A percentile compares a stretch with the other conserved stretches of the same genome.
These are phyloP conservation scores for Entomortierella chlamydospora DNA, from an alignment of 192 early-diverging fungal genomes.

Conservation along the genomic window DNA sequence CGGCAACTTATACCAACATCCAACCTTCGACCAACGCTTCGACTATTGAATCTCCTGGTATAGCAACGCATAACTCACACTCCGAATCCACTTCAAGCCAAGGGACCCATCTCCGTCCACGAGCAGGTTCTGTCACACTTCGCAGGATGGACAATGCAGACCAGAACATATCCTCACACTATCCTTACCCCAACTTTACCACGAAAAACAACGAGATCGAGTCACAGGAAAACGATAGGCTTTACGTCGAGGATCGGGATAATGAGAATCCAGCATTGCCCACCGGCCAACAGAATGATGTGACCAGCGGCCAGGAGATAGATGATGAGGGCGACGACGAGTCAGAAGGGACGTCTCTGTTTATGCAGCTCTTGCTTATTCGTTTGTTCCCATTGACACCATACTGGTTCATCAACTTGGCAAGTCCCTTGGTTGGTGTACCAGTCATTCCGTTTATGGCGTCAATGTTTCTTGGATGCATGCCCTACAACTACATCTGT, in stretches of 20 bases:
- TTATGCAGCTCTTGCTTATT: conserved; percentile 64
- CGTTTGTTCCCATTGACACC: conserved; percentile 66
- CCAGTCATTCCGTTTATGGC: conserved; percentile 62
- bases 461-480: conserved; percentile 63
- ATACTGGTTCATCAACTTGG: conserved; percentile 69
- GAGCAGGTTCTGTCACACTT: conserved; percentile 31
- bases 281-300: not conserved
- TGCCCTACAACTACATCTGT: conserved; percentile 67
- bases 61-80: not conserved
- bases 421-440: conserved; percentile 59
- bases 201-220: conserved; percentile 8
- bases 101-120: conserved; percentile 26
- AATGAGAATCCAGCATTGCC: not conserved
- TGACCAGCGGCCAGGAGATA: not conserved
- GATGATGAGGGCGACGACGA: conserved; percentile 35
- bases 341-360: conserved; percentile 49
- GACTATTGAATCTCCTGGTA: not conserved
- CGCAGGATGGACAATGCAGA: conserved; percentile 11
- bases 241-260: too few relatives aligned
- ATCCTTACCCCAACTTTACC: not conserved
- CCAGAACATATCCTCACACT: not conserved
- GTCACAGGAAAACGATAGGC: conserved; percentile 38
- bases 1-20: not conserved
- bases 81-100: not conserved
- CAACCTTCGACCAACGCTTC: conserved; percentile 17